Evolutionary conservation across 495 filamentous ascomycete species (phyloP).

Genomic region (Trichoderma reesei): DNA sequence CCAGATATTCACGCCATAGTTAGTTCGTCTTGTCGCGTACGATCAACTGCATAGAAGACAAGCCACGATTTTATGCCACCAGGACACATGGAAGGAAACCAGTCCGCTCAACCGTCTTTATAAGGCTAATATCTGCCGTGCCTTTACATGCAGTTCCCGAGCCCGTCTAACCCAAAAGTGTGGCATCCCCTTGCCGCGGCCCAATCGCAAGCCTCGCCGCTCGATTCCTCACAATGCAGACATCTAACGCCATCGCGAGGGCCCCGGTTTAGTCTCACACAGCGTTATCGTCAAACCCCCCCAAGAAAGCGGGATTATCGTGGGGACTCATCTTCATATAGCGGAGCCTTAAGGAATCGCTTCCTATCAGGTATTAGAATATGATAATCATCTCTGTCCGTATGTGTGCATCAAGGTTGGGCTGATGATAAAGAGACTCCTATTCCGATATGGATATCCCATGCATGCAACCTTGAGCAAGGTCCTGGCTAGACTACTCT

Average conservation of each 20-base stretch:
- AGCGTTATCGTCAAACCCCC: neutral
- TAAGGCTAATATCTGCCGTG: neutral
- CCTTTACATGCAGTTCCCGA: neutral
- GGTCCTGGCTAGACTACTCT: too few relatives aligned
- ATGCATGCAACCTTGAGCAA: too few relatives aligned
- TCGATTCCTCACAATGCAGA: neutral
- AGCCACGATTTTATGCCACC: too few relatives aligned
- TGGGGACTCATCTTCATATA: neutral
- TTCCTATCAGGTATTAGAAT: neutral
- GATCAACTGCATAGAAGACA: too few relatives aligned
- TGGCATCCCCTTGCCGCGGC: neutral
- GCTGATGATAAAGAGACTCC: neutral
- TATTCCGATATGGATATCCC: too few relatives aligned
- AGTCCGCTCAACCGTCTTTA: too few relatives aligned
- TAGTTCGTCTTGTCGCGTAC: too few relatives aligned
- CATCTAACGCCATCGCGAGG: neutral
- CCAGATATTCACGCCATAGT: too few relatives aligned
- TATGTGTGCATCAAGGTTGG: too few relatives aligned
- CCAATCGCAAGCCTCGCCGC: neutral
- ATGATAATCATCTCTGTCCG: neutral
- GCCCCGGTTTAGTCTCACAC: neutral
- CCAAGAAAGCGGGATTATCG: neutral
- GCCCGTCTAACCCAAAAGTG: too few relatives aligned
- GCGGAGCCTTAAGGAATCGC: neutral
- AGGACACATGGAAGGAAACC: too few relatives aligned